These are phyloP conservation scores for Remersonia thermophila DNA, from an alignment of 2,329 filamentous ascomycete genomes.

Conservation along the genomic window DNA sequence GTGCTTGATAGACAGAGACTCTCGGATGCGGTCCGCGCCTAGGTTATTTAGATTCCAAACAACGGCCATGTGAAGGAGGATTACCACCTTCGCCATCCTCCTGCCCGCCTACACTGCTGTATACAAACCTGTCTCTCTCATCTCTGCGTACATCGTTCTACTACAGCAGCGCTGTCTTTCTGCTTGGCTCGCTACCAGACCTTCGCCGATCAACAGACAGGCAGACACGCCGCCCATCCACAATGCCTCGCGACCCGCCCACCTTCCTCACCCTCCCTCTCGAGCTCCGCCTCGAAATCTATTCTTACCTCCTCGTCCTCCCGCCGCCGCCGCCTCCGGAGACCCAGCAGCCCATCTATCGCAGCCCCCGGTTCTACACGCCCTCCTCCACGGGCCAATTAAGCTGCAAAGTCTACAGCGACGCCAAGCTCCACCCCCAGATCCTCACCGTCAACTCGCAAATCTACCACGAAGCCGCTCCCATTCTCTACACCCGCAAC, in stretches of 20 bases:
- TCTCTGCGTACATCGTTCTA: too few relatives aligned
- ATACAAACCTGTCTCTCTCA: too few relatives aligned
- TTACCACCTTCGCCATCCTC: too few relatives aligned
- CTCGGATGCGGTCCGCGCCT: too few relatives aligned
- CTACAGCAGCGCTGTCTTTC: too few relatives aligned
- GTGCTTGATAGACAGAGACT: too few relatives aligned
- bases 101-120: too few relatives aligned
- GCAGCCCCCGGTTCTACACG: conserved; percentile 3
- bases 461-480: conserved; percentile 28
- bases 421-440: conserved; percentile 21
- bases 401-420: neutral
- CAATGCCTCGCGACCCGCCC: conserved; percentile 4
- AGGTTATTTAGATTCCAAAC: too few relatives aligned
- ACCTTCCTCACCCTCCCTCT: conserved; percentile 30
- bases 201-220: too few relatives aligned
- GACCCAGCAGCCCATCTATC: conserved; percentile 3
- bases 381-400: conserved; percentile 6
- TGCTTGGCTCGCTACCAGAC: too few relatives aligned
- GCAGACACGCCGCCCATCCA: neutral
- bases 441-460: conserved; percentile 31
- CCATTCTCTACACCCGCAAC: conserved; percentile 32
- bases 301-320: conserved; percentile 29
- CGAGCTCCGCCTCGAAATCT: conserved; percentile 36
- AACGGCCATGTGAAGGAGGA: too few relatives aligned
- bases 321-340: conserved; percentile 12